Base-by-base conservation (phyloP, 129 eudicot genomes). In the Ambrosia artemisiifolia region DNA sequence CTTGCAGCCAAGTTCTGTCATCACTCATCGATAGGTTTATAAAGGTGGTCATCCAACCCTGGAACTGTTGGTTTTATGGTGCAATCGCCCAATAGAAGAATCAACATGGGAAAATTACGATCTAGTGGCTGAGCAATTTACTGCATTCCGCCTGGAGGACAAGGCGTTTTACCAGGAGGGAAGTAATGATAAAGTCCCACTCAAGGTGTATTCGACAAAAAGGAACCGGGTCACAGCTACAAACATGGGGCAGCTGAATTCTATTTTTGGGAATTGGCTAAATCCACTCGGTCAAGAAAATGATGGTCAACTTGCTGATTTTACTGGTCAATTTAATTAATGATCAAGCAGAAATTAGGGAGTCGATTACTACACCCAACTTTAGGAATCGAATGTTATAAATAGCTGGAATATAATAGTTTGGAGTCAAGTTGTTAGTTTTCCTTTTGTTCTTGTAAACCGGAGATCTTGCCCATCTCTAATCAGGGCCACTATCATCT, bases 401-500 rank as follows among this genome's bases (percentile, higher is more conserved):
- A 59, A 59, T 24, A 4, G 40, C 40, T 28, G 11, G 42, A 35
- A 5, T 35, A 3, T 28, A 0, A 28, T 28, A 9, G 10, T 17
- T 8, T 3, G 10, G 0, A 65, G 18, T 42, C 9, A 6, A 65
- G 53, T 36, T 38, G 11, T 64, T 64, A 12, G 2, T 40, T 0
- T 0, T 7, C 3, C 17, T 11, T 2, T 4, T 64, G 7, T 3
- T 10, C 2, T 11, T 64, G 53, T 64, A 63, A 63, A 24, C 17
- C 3, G 49, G 69, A 63, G 69, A 63, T 49, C 2, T 63, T 63
- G 50, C 67, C 69, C 69, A 48, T 63, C 50, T 63, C 69, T n/a
- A 63, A 63, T 63, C 50, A 24, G 50, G 12, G 48, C 67, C 51
- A 46, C 47, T 24, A 24, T 24, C 28, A 24, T 24, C 28, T 24